Evolutionary conservation across 106 monocot species (phyloP), one percentile per base, ranked within the genome.

Genomic region (Platanthera guangdongensis): DNA sequence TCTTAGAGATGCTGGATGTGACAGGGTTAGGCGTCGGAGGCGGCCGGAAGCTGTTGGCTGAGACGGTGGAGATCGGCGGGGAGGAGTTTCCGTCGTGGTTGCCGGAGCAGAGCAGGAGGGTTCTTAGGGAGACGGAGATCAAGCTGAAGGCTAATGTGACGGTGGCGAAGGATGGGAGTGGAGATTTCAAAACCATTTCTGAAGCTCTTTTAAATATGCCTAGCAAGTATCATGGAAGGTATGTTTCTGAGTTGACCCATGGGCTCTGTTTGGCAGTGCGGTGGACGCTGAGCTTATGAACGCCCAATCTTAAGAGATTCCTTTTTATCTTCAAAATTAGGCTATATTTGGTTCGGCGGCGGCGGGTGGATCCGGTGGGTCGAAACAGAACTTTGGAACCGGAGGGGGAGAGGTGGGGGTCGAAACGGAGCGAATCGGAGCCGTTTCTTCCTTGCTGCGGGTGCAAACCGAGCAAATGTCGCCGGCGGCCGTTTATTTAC

Each of bases 91-190:
- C 72, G 12, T 18, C 18, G 14, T 79, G 79, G 79, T 50, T 79
- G 55, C 11, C 28, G 49, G 59, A 45, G 22, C 19, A 48, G 72
- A 57, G 59, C 22, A 48, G 79, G 57, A 52, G 57, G 49, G 12
- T 39, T 0, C 16, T 72, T 46, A 7, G n/a, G 76, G 15, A 32
- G 8, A 8, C 21, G 6, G 57, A 8, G n/a, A 52, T 11, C 15
- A 39, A 39, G 39, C 39, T 73, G 22, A 32, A 2, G 64, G 18
- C 74, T 12, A 45, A 80, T 63, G 74, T 48, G 32, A 71, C 71
- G 9, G 80, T 81, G 55, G 75, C 81, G 25, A 30, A 8, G 49
- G 81, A 81, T n/a, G 81, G 81, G 7, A 81, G 71, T 49, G 81
- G 81, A 47, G 55, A 81, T 50, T 81, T 69, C 18, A 70, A 0